A percentile compares a stretch with the other conserved stretches of the same genome.
Evolutionary conservation across 2,329 filamentous ascomycete species (phyloP).

Genomic region (Paracamarosporium sp.): DNA sequence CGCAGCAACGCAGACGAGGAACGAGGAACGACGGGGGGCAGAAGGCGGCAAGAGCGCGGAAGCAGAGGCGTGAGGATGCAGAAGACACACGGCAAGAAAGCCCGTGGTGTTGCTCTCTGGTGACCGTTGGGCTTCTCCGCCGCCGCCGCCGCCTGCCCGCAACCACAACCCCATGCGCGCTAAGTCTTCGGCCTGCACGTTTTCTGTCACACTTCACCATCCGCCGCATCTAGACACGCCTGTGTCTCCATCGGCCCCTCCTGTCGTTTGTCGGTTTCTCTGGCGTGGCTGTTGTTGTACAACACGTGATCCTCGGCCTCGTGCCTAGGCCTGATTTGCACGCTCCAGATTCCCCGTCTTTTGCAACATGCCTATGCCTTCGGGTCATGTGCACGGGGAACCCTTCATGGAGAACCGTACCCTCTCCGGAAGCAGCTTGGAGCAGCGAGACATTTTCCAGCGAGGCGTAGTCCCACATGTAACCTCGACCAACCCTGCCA

Average conservation of each 20-base stretch:
- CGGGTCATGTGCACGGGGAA: not conserved
- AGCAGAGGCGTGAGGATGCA: not conserved
- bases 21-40: not conserved
- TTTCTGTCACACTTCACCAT: conserved; percentile 1
- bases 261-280: not conserved
- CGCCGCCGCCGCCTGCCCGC: not conserved
- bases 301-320: not conserved
- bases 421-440: conserved; percentile 3
- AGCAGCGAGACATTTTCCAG: not conserved
- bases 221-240: not conserved
- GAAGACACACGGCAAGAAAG: not conserved
- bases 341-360: not conserved
- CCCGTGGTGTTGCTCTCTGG: not conserved
- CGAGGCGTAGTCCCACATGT: not conserved
- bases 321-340: not conserved
- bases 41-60: not conserved
- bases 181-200: not conserved
- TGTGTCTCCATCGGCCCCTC: not conserved
- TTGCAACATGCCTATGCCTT: not conserved
- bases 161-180: not conserved
- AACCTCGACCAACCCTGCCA: not conserved
- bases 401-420: not conserved
- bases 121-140: not conserved
- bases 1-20: not conserved
- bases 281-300: not conserved